Evolutionary conservation across 1,284 basidiomycete species (phyloP), one percentile per base, ranked within the genome.

Genomic region (Filobasidium uniguttulatum): DNA sequence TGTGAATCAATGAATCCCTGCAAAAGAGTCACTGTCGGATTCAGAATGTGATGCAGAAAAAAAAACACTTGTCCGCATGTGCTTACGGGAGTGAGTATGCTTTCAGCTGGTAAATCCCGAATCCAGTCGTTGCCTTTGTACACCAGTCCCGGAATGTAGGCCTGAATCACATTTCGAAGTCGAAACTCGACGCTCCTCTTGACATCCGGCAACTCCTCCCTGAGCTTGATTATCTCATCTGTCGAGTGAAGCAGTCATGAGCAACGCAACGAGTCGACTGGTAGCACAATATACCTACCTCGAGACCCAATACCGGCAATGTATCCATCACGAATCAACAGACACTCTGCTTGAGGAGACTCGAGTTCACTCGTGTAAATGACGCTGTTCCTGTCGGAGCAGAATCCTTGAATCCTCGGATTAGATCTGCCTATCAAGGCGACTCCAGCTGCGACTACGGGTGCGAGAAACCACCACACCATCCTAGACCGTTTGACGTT

Each of bases 1-100:
- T 90, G 88, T 0, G 85, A 78, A 66, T 91, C 87, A 5, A 59
- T 62, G 14, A 68, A 57, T 4, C 68, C 67, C 36, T 47, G 26
- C 22, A 5, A 20, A 35, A 29, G 10, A 17, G n/a, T 17, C 19
- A n/a, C 12, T 22, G 14, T 35, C 17, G 26, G 15, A 29, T 17
- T 4, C 49, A n/a, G 8, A 25, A 37, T n/a, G n/a, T 45, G 10
- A 30, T 2, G 15, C 17, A n/a, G 5, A 35, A 26, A 25, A 23
- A 2, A 20, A 30, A 28, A 41, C 17, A 19, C 31, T 3, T 17
- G 14, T 10, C 19, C 15, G 28, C 20, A 23, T 5, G 15, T 14
- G 23, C 58, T 56, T 44, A 66, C 64, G 1, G 68, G 66, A 3
- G 66, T 68, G 36, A 69, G 35, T 14, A 61, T 58, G 45, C 62